Conservation (phyloP, 768 basidiomycete species). For the Daedaleopsis nitida region DNA sequence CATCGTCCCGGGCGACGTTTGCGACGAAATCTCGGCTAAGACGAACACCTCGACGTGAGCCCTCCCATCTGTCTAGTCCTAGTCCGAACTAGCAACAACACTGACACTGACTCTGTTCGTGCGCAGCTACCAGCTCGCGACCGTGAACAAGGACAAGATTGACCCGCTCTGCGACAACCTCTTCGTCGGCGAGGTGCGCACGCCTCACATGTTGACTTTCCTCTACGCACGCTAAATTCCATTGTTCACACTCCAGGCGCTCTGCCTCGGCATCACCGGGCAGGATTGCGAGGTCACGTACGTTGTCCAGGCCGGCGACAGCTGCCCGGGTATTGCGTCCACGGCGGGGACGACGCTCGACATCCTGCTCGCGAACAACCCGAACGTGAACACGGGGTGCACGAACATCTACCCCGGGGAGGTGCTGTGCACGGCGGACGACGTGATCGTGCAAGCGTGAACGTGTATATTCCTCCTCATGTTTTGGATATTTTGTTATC, state of each 20-base stretch:
- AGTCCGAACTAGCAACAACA: background rate
- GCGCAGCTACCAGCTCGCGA: conserved; percentile 52
- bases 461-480: too few species aligned
- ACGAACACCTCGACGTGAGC: conserved; percentile 36
- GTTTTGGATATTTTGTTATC: too few species aligned
- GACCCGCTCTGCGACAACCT: conserved; percentile 61
- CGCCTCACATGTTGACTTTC: too few species aligned
- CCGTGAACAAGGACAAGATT: conserved; percentile 50
- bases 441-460: background rate
- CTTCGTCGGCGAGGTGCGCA: conserved; percentile 46
- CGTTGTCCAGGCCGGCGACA: conserved; percentile 50
- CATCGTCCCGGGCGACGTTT: conserved; percentile 54
- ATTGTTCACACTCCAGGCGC: conserved; percentile 27
- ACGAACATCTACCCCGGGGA: conserved; percentile 60
- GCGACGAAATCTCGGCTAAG: conserved; percentile 53
- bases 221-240: background rate
- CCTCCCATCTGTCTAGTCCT: background rate
- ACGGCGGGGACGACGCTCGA: conserved; percentile 44
- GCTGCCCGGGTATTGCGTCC: conserved; percentile 46
- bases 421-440: conserved; percentile 36
- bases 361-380: conserved; percentile 63
- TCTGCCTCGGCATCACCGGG: conserved; percentile 58
- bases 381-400: conserved; percentile 55
- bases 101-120: conserved; percentile 28
- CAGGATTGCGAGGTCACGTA: conserved; percentile 60